phyloP scores from a whole-genome alignment of 495 filamentous ascomycete species.

The Pyrenopolyporus hunteri region DNA sequence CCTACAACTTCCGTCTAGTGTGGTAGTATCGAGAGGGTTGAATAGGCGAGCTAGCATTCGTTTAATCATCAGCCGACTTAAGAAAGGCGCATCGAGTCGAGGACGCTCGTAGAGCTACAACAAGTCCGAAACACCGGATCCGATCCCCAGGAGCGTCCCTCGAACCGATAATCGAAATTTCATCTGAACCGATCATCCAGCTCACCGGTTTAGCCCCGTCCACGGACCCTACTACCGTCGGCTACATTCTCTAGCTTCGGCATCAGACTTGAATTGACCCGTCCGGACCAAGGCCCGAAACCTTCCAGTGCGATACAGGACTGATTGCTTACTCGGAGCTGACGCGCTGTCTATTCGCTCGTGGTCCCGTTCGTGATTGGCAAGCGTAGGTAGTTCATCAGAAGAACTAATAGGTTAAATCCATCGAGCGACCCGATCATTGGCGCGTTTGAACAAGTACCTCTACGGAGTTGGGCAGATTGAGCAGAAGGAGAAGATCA shows the following conservation, averaged over 20 bases:
- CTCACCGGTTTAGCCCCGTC: slow-evolving; percentile 5
- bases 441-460: slow-evolving; percentile 35
- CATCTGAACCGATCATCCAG: slow-evolving; percentile 27
- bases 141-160: slow-evolving; percentile 28
- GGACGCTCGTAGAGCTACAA: slow-evolving; percentile 22
- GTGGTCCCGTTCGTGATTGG: slow-evolving; percentile 33
- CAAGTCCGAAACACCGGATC: slow-evolving; percentile 27
- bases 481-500: slow-evolving; percentile 28
- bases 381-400: slow-evolving; percentile 32
- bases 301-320: slow-evolving; percentile 9
- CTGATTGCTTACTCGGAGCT: slow-evolving; percentile 34
- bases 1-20: slow-evolving; percentile 13
- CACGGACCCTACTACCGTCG: slow-evolving; percentile 15
- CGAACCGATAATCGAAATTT: slow-evolving; percentile 34
- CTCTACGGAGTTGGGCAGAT: slow-evolving; percentile 39
- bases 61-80: slow-evolving; percentile 22
- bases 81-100: slow-evolving; percentile 10
- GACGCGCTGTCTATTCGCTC: slow-evolving; percentile 29
- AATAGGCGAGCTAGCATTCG: slow-evolving; percentile 15
- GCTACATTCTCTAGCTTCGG: slow-evolving; percentile 19
- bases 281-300: slow-evolving; percentile 32
- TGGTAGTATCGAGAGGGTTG: slow-evolving; percentile 20
- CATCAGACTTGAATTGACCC: slow-evolving; percentile 18
- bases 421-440: slow-evolving; percentile 31
- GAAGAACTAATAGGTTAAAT: slow-evolving; percentile 40